Evolutionary conservation across 179 eudicot genomes (phyloP), one percentile per base, ranked within the genome.

Genomic region (Drosera spatulata): DNA sequence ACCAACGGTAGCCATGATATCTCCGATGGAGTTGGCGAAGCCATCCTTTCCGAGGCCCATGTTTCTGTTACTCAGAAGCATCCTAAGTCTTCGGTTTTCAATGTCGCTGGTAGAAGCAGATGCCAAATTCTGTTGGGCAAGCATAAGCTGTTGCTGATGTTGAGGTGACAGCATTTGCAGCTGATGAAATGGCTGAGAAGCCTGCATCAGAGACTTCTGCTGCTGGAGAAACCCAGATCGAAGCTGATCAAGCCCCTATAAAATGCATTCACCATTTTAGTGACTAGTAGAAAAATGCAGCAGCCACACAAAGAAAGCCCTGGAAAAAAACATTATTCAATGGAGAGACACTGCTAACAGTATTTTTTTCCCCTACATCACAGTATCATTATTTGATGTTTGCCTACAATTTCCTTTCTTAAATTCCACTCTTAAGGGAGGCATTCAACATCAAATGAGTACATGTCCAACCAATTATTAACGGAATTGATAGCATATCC

Each of bases 111-210:
- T 22, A 22, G 33, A 22, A 22, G 33, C 33, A 22, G 33, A 22
- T 22, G 33, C 33, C 33, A 22, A 22, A 22, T 22, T 22, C 33
- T 22, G 33, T 68, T 84, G 91, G 33, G 91, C 91, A 42, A 78
- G 79, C 79, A 87, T 62, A 47, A 85, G 74, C 64, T 82, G 93
- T 56, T 85, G 95, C 62, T 86, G 91, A 69, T 86, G 91, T 74
- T 87, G 93, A 38, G 87, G 85, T 64, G 88, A 56, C 59, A 85
- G 70, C 91, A 87, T 80, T 66, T 82, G 88, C 49, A 82, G 79
- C 61, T 82, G 91, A 71, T 80, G n/a, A 73, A 76, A 85, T 41
- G 91, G 76, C 71, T 85, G 93, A 68, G 86, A 73, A 53, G 80
- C 82, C 70, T 77, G 95, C 86, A 85, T 82, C 56, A 73, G 80